A percentile compares a stretch with the other conserved stretches of the same genome.
phyloP scores from a whole-genome alignment of 164 flowering plant species.

The Vitis cinerea region DNA sequence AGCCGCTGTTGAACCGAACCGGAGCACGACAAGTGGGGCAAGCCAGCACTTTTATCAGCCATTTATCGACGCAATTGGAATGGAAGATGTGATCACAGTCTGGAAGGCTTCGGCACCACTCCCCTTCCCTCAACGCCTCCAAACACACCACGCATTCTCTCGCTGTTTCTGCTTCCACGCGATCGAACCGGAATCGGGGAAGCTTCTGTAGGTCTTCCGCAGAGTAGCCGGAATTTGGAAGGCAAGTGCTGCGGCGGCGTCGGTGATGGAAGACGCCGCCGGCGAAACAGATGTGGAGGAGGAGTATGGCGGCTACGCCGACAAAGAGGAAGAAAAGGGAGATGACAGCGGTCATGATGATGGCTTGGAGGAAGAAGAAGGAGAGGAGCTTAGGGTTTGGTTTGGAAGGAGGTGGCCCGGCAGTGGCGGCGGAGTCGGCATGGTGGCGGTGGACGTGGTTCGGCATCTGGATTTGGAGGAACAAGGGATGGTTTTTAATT shows the following conservation, averaged over 20 bases:
- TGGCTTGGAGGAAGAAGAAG: slow-evolving; percentile 3
- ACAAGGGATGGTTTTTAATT: too few relatives aligned
- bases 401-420: not conserved
- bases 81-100: slow-evolving; percentile 1
- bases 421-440: too few relatives aligned
- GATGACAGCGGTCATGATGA: not conserved
- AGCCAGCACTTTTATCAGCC: slow-evolving; percentile 1
- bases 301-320: not conserved
- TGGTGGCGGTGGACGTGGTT: not conserved
- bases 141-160: slow-evolving; percentile 7
- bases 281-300: slow-evolving; percentile 3
- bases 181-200: not conserved
- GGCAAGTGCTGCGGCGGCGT: not conserved
- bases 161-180: not conserved
- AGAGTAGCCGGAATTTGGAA: not conserved
- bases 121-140: not conserved
- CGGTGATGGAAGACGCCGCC: not conserved
- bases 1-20: not conserved
- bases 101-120: slow-evolving; percentile 8
- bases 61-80: not conserved
- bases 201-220: not conserved
- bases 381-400: not conserved
- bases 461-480: not conserved
- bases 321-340: slow-evolving; percentile 9
- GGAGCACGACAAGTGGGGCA: slow-evolving; percentile 5